Evolutionary conservation across 768 basidiomycete genomes (phyloP).

Genomic region (Rhodosporidiobolus odoratus): DNA sequence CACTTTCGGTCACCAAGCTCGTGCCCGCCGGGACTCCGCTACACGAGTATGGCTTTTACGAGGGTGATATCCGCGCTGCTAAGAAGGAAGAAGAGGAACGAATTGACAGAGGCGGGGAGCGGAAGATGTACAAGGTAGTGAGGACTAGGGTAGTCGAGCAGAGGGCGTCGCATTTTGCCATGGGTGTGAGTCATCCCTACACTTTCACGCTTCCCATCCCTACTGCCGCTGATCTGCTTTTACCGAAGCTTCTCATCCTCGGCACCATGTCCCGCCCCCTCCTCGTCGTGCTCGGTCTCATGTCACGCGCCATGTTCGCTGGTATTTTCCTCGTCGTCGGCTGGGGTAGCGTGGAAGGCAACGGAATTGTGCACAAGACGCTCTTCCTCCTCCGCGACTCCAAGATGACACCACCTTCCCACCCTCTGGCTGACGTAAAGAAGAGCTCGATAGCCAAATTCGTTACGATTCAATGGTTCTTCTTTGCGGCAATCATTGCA

Average conservation of each 20-base stretch:
- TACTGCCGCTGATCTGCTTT: neutral
- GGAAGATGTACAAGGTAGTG: conserved; percentile 43
- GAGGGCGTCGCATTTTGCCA: conserved; percentile 87
- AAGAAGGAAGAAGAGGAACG: conserved; percentile 11
- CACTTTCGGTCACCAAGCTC: conserved; percentile 51
- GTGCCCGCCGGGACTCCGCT: conserved; percentile 29
- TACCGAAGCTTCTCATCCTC: conserved; percentile 47
- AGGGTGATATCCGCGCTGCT: conserved; percentile 31
- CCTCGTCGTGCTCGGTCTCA: conserved; percentile 67
- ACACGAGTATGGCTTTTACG: conserved; percentile 32
- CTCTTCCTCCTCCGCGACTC: conserved; percentile 73
- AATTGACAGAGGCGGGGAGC: conserved; percentile 21
- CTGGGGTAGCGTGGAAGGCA: conserved; percentile 67
- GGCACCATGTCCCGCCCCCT: conserved; percentile 77
- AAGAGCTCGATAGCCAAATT: conserved; percentile 69
- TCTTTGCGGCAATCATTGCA: conserved; percentile 82
- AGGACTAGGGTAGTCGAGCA: conserved; percentile 76
- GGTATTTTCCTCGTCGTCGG: conserved; percentile 58
- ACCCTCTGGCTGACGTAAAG: conserved; percentile 72
- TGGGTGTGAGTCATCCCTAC: conserved; percentile 68
- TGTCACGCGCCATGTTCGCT: conserved; percentile 59
- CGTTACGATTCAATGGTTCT: conserved; percentile 66
- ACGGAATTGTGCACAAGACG: conserved; percentile 75
- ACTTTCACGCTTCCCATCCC: neutral
- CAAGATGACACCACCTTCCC: conserved; percentile 54